These are phyloP conservation scores for Paramecium octaurelia DNA, from an alignment of 73 alveolate genomes.

Conservation along the genomic window DNA sequence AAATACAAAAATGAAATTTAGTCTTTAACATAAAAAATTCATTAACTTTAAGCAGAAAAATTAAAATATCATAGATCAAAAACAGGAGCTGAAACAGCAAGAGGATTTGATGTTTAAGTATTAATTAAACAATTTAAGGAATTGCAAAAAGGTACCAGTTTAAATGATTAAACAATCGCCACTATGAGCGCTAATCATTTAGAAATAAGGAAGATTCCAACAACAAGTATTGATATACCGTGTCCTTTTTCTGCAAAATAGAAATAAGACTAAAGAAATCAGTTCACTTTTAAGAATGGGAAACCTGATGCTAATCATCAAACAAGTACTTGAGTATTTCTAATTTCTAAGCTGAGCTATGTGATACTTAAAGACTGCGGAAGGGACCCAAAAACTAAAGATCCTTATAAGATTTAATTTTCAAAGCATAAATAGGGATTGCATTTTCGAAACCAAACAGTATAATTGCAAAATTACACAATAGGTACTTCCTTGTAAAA, in stretches of 20 bases:
- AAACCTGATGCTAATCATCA: not conserved
- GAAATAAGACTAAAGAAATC: not conserved
- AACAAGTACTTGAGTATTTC: not conserved
- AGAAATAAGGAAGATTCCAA: not conserved
- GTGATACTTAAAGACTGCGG: not conserved
- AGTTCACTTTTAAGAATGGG: not conserved
- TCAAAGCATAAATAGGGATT: not conserved
- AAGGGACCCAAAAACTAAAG: not conserved
- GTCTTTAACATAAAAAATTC: not conserved
- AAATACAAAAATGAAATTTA: not conserved
- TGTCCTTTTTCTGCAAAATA: not conserved
- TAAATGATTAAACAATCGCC: not conserved
- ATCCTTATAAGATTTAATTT: not conserved
- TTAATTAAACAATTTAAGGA: not conserved
- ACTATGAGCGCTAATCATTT: not conserved
- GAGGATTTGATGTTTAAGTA: not conserved
- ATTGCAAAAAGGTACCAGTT: not conserved
- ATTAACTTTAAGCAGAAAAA: not conserved
- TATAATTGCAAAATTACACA: not conserved
- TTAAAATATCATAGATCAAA: not conserved
- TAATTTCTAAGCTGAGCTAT: not conserved
- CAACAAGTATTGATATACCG: not conserved
- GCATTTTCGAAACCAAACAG: not conserved
- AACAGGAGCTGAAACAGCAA: not conserved
- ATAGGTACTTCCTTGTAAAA: not conserved